phyloP scores from a whole-genome alignment of 2,329 filamentous ascomycete species.

The Diaporthe ampelina region DNA sequence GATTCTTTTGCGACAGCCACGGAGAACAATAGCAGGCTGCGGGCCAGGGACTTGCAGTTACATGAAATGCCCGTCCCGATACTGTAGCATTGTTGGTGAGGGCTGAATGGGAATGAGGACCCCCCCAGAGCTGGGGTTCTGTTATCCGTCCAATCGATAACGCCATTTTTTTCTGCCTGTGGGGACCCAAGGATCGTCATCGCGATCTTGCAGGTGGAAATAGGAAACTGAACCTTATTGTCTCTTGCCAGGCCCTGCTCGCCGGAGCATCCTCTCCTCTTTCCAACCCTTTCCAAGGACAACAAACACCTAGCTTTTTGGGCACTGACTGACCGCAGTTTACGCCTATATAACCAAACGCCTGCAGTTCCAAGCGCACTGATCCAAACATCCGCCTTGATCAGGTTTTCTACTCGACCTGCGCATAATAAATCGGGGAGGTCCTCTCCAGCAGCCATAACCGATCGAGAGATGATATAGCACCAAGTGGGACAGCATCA shows the following conservation, averaged over 20 bases:
- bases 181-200: conserved; percentile 35
- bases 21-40: conserved; percentile 11
- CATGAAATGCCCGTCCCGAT: conserved; percentile 11
- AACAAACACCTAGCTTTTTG: not conserved
- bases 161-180: conserved; percentile 8
- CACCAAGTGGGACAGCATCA: not conserved
- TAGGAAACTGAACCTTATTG: conserved; percentile 25
- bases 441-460: not conserved
- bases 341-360: no score
- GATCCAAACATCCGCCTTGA: not conserved
- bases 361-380: no score
- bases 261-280: conserved; percentile 26
- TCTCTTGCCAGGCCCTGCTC: not conserved
- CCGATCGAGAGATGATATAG: no score
- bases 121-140: not conserved
- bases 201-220: conserved; percentile 34
- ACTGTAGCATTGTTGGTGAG: conserved; percentile 32
- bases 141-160: conserved; percentile 37
- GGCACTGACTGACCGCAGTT: not conserved
- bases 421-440: not conserved
- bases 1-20: conserved; percentile 29
- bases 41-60: not conserved
- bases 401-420: no score
- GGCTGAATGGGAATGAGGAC: conserved; percentile 27
- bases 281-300: no score